phyloP scores from a whole-genome alignment of 2,329 filamentous ascomycete species.

The Ceratocystis papillata region DNA sequence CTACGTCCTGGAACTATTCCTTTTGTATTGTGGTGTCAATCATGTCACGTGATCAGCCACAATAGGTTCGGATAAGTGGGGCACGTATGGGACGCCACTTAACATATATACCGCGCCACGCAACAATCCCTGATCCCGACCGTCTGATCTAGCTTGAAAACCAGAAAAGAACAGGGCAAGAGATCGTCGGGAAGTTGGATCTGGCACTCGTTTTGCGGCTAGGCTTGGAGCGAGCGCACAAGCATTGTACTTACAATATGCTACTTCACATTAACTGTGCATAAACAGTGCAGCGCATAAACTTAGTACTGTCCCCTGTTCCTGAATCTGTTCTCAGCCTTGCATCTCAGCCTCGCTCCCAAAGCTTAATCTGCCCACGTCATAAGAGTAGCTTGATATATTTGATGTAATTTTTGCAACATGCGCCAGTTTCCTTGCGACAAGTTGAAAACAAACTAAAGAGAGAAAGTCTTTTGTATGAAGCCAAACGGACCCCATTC shows the following conservation, averaged over 20 bases:
- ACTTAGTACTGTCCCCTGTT: not conserved
- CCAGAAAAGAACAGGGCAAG: not conserved
- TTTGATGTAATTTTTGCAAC: not conserved
- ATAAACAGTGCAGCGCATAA: not conserved
- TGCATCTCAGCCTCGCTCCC: constrained; percentile 20
- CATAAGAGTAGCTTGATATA: constrained; percentile 4
- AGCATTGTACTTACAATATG: not conserved
- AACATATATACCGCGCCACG: no score
- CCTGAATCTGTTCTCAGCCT: constrained; percentile 10
- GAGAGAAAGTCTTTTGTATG: not conserved
- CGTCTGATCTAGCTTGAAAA: constrained; percentile 9
- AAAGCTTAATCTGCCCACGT: constrained; percentile 16
- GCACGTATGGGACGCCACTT: no score
- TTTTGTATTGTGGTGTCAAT: no score
- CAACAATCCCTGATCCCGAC: no score
- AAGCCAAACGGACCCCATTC: no score
- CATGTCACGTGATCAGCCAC: no score
- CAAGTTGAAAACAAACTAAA: not conserved
- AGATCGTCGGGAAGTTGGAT: constrained; percentile 7
- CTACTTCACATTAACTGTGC: not conserved
- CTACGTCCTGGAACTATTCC: no score
- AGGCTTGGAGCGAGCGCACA: not conserved
- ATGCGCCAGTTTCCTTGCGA: not conserved
- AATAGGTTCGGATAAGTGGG: no score
- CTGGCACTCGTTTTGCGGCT: not conserved